Evolutionary conservation across 2,329 filamentous ascomycete genomes (phyloP).

Genomic region (Aspergillus hortae): DNA sequence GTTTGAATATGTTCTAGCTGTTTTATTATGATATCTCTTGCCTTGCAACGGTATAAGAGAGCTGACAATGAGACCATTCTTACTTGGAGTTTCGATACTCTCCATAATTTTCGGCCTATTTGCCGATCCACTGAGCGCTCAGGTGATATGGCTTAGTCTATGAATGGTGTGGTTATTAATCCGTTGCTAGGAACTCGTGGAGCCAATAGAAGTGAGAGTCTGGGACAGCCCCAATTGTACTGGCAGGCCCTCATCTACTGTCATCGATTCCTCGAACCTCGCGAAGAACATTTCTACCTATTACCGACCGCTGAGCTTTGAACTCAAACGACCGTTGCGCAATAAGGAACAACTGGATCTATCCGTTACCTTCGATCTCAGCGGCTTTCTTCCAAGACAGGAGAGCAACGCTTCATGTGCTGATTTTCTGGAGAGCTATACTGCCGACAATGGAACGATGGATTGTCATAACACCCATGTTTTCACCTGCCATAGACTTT

Average conservation of each 20-base stretch:
- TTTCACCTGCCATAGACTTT: constrained; percentile 5
- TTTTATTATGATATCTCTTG: neutral
- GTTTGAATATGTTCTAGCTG: neutral
- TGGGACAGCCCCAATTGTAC: constrained; percentile 3
- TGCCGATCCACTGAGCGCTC: neutral
- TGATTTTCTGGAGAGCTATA: constrained; percentile 3
- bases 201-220: constrained; percentile 6
- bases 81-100: neutral
- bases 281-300: constrained; percentile 6
- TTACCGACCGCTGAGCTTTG: constrained; percentile 4
- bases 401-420: neutral
- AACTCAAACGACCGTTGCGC: neutral
- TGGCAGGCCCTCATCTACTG: constrained; percentile 5
- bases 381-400: constrained; percentile 1
- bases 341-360: constrained; percentile 1
- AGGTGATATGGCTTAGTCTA: neutral
- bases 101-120: neutral
- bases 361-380: constrained; percentile 1
- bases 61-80: neutral
- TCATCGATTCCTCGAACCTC: constrained; percentile 1
- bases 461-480: neutral
- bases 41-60: neutral
- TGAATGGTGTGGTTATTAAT: neutral
- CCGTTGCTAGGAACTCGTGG: neutral
- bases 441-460: neutral